Evolutionary conservation across 306 rosid species (phyloP), one percentile per base, ranked within the genome.

Genomic region (Prunus mume): DNA sequence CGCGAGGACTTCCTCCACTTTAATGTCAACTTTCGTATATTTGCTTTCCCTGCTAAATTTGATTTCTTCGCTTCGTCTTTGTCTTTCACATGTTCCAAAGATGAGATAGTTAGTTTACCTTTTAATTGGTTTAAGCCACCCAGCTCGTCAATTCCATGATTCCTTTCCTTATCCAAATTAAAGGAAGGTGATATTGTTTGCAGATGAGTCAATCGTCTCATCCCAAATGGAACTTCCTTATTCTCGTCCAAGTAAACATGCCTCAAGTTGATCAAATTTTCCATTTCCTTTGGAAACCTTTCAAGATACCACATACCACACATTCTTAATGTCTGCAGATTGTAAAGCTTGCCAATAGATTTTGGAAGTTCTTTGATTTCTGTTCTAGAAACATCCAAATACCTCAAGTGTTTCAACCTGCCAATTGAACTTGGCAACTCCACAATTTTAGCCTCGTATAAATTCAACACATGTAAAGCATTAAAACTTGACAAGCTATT

Each of bases 321-420:
- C 38, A 34, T 0, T 34, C 38, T 34, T 34, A 34, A 34, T 1
- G 38, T 34, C 38, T 34, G 38, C 1, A 34, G 38, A 34, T 34
- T 34, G 1, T 51, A 66, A 18, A 66, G 70, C 70, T 41, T 66
- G 18, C 70, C 51, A 66, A 66, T 30, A 25, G 82, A 71, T 18
- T 71, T 65, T 12, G 77, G 82, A 1, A 78, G 28, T 47, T n/a
- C 72, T 24, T 9, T 12, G n/a, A 78, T 78, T 12, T 6, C 0
- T 14, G 77, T 30, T 4, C 30, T 0, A 2, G 72, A 62, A 50
- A 78, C 11, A 30, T 71, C 77, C 10, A 78, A 57, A 25, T 71
- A 78, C 25, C 70, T 66, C 52, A 66, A 66, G 7, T 34, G 38
- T 34, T 5, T 34, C 38, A 34, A 34, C 38, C 38, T 34, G 6